phyloP scores from a whole-genome alignment of 169 alveolate genomes.

The Besnoitia besnoiti region DNA sequence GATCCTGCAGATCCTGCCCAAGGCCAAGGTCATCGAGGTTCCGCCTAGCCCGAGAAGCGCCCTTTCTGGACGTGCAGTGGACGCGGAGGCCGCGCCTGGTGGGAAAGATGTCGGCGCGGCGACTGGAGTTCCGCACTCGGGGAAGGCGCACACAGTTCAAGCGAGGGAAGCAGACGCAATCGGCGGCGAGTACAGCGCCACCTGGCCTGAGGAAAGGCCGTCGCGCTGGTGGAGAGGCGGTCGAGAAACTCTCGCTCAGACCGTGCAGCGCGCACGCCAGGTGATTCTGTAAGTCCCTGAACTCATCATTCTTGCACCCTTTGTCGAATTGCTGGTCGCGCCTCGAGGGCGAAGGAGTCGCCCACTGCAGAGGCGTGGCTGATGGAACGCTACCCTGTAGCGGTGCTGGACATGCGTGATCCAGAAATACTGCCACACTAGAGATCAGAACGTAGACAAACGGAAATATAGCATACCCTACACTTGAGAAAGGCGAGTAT shows the following conservation, averaged over 20 bases:
- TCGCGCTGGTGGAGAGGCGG: slow-evolving; percentile 6
- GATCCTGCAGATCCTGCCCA: neutral
- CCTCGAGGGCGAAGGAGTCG: too few relatives aligned
- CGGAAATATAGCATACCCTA: too few relatives aligned
- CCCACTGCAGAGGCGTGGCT: too few relatives aligned
- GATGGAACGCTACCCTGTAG: too few relatives aligned
- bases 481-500: too few relatives aligned
- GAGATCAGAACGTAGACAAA: too few relatives aligned
- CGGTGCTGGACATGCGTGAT: too few relatives aligned
- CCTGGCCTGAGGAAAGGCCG: neutral
- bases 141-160: too few relatives aligned
- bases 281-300: neutral
- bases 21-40: neutral
- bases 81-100: neutral
- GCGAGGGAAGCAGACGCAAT: neutral
- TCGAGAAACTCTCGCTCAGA: neutral
- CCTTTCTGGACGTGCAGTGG: neutral
- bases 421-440: too few relatives aligned
- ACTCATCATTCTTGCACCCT: neutral
- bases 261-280: slow-evolving; percentile 3
- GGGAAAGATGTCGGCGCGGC: neutral
- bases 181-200: neutral
- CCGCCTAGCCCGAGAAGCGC: neutral
- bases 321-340: neutral
- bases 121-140: neutral